Evolutionary conservation across 768 basidiomycete genomes (phyloP), one percentile per base, ranked within the genome.

Genomic region (Naganishia vaughanmartiniae): DNA sequence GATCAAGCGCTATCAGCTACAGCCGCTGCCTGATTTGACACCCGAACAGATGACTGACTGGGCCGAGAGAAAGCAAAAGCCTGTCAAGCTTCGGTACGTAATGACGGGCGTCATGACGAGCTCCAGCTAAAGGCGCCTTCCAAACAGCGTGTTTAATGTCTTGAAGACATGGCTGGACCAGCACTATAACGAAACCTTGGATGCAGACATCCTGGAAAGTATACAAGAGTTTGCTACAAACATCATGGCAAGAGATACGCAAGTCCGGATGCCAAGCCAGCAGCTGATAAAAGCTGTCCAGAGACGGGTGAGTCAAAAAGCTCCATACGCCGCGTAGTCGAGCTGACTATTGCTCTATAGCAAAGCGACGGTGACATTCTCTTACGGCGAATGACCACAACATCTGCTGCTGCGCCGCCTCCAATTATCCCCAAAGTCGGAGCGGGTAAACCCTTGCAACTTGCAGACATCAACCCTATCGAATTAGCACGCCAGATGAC

Each of bases 401-500:
- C 67, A 17, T 31, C 53, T 4, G 31, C 56, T 11, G 54, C 36
- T 24, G 55, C 54, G 26, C 77, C 80, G 7, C 76, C 79, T 2
- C 75, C 80, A 7, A 67, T 79, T 6, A 15, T 79, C 21, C 78
- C 80, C 1, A 70, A 77, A 60, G 57, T 73, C 11, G 66, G 65
- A 19, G 26, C 74, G 0, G 76, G 76, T 26, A 66, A 70, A 46
- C 46, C 69, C 12, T 51, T 94, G 71, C 92, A 91, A 73, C 83
- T 98, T 14, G 81, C 87, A 26, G 95, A 98, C 76, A 86, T 98
- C 58, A 90, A 95, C 74, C 85, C 93, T 0, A 81, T 93, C 68
- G 95, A 98, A 81, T 81, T 98, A 21, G 95, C 94, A 0, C 86
- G 95, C 33, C 95, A 98, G 79, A 82, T 98, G 72, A 97, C 95